Base-by-base conservation (phyloP, 768 basidiomycete species). In the Lactarius indigo region DNA sequence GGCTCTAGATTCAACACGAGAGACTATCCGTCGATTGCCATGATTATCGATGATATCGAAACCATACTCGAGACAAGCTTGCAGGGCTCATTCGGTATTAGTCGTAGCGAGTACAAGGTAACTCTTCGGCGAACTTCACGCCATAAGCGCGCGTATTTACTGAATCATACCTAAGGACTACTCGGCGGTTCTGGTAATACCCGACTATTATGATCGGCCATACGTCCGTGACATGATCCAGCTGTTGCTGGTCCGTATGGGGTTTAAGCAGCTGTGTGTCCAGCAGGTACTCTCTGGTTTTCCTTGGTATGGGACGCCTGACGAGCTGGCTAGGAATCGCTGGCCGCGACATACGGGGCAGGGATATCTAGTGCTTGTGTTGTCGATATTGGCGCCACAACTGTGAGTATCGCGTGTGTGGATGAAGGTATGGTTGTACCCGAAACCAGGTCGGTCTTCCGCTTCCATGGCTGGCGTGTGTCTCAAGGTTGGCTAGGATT, bases 301-400 rank as follows among this genome's bases (percentile, higher is more conserved):
- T 47, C 37, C 15, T 64, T 57, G 28, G 33, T 61, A 28, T 52
- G 39, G 42, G 41, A 60, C 52, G 13, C 64, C 33, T 68, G 37
- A 63, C 59, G 52, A 18, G 33, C 33, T 52, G 52, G 5, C 65
- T 69, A 97, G 93, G 96, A 97, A 81, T 90, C 94, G 4, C 80
- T 96, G 47, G 91, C 92, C 39, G 94, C 96, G 4, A 94, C 94
- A 0, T 98, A 96, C 74, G 96, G 96, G 26, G 95, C 96, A 8
- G 96, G 96, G 8, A 88, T 98, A 60, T 93, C 93, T 0, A 91
- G 88, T 72, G 97, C 96, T 13, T 98, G 97, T 73, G 92, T 99
- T 5, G 91, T 99, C 41, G 94, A 99, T 75, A 89, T 98, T 59
- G 97, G 97, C 3, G 91, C 96, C 15, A 83, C 81, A 18, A 85